A percentile compares a stretch with the other conserved stretches of the same genome.
These are phyloP conservation scores for Ophiocordyceps camponoti-rufipedis DNA, from an alignment of 2,329 filamentous ascomycete species.

Conservation along the genomic window DNA sequence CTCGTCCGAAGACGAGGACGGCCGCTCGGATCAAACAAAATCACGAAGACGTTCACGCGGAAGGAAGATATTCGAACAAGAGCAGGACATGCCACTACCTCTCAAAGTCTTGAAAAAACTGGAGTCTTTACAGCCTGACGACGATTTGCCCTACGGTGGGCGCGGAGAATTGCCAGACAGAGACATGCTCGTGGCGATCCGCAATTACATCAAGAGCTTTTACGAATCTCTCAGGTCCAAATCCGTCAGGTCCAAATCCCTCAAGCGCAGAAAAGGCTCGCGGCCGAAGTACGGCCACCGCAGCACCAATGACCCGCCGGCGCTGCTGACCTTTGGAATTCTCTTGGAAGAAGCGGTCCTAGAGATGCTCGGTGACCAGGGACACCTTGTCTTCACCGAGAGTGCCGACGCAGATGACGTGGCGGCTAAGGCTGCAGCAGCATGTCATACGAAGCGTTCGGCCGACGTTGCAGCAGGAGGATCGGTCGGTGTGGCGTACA, in stretches of 20 bases:
- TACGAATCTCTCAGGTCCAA: conserved; percentile 36
- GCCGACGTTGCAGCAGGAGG: too few species aligned
- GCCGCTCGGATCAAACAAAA: conserved; percentile 9
- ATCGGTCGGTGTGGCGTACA: too few species aligned
- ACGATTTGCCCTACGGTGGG: conserved; percentile 29
- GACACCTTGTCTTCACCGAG: conserved; percentile 57
- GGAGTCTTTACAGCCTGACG: conserved; percentile 29
- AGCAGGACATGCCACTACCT: too few species aligned
- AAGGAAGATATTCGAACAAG: too few species aligned
- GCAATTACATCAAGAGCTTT: conserved; percentile 49
- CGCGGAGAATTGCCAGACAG: conserved; percentile 41
- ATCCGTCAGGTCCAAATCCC: too few species aligned
- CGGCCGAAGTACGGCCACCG: conserved; percentile 24
- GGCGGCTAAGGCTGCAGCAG: conserved; percentile 1
- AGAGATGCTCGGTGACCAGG: conserved; percentile 41
- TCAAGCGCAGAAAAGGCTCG: conserved; percentile 7
- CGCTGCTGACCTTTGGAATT: conserved; percentile 56
- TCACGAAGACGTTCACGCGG: conserved; percentile 31
- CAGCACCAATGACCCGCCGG: conserved; percentile 66
- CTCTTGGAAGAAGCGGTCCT: conserved; percentile 52
- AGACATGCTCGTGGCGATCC: conserved; percentile 50
- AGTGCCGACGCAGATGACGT: conserved; percentile 13
- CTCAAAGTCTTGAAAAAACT: too few species aligned
- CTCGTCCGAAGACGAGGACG: neutral
- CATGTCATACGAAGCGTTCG: neutral